Evolutionary conservation across 2,329 filamentous ascomycete species (phyloP).

Genomic region (Lasiodiplodia sp.): DNA sequence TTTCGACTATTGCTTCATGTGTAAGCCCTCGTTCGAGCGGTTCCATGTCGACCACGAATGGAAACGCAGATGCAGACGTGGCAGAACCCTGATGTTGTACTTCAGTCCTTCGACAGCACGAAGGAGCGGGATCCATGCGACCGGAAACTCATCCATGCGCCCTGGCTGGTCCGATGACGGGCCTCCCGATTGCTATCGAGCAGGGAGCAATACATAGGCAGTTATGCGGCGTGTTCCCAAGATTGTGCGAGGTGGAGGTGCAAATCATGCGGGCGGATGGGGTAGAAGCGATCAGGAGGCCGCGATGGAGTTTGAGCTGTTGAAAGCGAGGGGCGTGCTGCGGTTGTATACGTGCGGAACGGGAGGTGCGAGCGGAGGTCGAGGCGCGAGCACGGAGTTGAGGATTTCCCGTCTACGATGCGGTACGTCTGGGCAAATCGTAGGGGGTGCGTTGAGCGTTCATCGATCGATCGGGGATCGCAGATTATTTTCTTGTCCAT

Average conservation of each 20-base stretch:
- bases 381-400: no score
- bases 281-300: neutral
- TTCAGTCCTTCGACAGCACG: no score
- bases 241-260: neutral
- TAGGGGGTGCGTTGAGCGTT: neutral
- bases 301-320: neutral
- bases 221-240: neutral
- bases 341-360: neutral
- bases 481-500: no score
- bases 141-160: neutral
- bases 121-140: no score
- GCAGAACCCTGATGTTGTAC: no score
- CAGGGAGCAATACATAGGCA: neutral
- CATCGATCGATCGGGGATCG: neutral
- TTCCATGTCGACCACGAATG: neutral
- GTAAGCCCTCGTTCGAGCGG: neutral
- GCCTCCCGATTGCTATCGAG: neutral
- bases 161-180: no score
- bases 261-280: neutral
- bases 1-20: neutral
- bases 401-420: neutral
- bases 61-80: neutral
- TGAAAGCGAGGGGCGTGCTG: neutral
- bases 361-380: neutral
- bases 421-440: no score